Evolutionary conservation across 2,329 filamentous ascomycete genomes (phyloP), one percentile per base, ranked within the genome.

Genomic region (Epichloe aotearoae): DNA sequence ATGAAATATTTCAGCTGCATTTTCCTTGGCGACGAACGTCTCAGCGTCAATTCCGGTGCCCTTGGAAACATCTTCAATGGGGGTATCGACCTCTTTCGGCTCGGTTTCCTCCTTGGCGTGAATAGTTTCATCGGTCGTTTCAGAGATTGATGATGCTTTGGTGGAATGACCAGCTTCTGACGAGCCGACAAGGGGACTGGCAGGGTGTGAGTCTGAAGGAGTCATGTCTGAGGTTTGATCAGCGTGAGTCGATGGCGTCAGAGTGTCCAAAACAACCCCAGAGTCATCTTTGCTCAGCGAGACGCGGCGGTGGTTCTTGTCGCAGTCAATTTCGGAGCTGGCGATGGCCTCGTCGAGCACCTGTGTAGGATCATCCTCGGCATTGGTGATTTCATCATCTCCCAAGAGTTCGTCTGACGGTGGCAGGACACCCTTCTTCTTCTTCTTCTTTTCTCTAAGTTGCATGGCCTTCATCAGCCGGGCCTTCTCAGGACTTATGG

Each of bases 401-500:
- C 34, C 54, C 10, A 14, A 40, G 17, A n/a, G 19, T n/a, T 20
- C 30, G 26, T 42, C 40, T 20, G 39, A 38, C 4, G 41, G 14
- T n/a, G 51, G 45, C 20, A 40, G 49, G 47, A 52, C 49, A 41
- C 38, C 51, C 53, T 51, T 33, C 66, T 69, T 71, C 63, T 71
- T 82, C 65, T 88, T 89, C 65, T 88, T 89, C 68, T 86, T 88
- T 67, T 94, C 93, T 49, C 91, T 79, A 58, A 96, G 68, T 66
- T 96, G 86, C 69, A 96, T 77, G 7, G 93, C 93, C 70, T 94
- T 96, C 87, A 95, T 90, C 55, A 98, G 73, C 50, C 93, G 79
- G 54, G 87, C 82, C 70, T 94, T 97, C 66, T 98, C 93, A 1
- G 88, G 87, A 1, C 88, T 88, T 60, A 94, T 84, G 64, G 73